Conservation (phyloP, 108 stramenopile genomes). For the Stephanodiscus minutulus region DNA sequence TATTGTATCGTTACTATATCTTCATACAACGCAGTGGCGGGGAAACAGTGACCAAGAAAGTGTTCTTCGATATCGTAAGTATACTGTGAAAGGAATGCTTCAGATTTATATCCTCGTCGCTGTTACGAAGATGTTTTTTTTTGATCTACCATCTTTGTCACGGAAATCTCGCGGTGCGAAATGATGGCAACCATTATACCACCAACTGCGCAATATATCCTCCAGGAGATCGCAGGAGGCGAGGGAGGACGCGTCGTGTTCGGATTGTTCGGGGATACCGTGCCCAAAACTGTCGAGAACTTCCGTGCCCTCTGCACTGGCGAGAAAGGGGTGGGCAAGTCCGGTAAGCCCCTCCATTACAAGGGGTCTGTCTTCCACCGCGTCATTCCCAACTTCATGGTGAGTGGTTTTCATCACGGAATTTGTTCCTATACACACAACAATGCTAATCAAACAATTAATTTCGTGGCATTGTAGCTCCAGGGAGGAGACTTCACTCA, state of each 20-base stretch:
- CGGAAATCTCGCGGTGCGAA: too few species aligned
- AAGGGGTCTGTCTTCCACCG: constrained; percentile 82
- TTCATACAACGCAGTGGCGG: constrained; percentile 23
- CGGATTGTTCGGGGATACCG: constrained; percentile 90
- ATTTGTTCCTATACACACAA: background rate
- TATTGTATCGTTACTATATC: too few species aligned
- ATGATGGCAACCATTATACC: background rate
- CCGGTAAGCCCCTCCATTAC: constrained; percentile 85
- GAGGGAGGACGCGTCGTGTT: constrained; percentile 82
- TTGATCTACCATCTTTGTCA: too few species aligned
- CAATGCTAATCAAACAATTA: background rate
- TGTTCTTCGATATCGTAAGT: constrained; percentile 85
- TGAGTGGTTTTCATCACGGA: constrained; percentile 78
- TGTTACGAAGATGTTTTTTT: background rate
- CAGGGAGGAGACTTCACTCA: constrained; percentile 82
- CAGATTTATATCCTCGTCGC: background rate
- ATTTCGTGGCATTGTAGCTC: too few species aligned
- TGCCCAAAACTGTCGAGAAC: constrained; percentile 94
- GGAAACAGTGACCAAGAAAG: constrained; percentile 79
- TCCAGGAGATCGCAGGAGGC: constrained; percentile 51
- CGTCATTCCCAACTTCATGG: constrained; percentile 87
- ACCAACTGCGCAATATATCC: background rate
- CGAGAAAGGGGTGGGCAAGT: constrained; percentile 84
- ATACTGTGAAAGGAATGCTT: background rate
- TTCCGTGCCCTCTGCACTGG: constrained; percentile 94